Conservation (phyloP, 2,329 filamentous ascomycete genomes). For the Microsporum canis region DNA sequence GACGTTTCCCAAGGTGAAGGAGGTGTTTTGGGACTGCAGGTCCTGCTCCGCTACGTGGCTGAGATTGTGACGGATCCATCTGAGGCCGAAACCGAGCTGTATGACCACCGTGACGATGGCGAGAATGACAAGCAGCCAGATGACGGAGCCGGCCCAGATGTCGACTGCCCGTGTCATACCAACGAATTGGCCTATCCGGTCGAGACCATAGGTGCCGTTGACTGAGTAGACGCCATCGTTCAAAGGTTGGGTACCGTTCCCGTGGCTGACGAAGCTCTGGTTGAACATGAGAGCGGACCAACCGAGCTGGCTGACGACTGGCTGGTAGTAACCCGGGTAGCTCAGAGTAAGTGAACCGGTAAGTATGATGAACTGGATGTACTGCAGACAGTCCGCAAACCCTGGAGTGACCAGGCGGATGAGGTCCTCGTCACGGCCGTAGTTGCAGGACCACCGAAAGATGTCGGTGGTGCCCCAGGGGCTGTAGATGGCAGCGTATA, state of each 20-base stretch:
- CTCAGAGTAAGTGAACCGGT: slow-evolving; percentile 77
- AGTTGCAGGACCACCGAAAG: slow-evolving; percentile 97
- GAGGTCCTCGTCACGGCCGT: slow-evolving; percentile 84
- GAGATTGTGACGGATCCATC: slow-evolving; percentile 64
- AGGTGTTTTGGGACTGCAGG: slow-evolving; percentile 78
- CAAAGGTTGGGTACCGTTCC: slow-evolving; percentile 53
- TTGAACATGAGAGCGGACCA: slow-evolving; percentile 95
- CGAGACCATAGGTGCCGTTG: slow-evolving; percentile 67
- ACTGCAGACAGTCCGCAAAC: slow-evolving; percentile 92
- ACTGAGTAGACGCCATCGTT: slow-evolving; percentile 79
- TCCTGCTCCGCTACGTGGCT: slow-evolving; percentile 71
- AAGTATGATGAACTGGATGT: slow-evolving; percentile 83
- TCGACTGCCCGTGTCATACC: slow-evolving; percentile 67
- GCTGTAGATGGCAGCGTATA: slow-evolving; percentile 75
- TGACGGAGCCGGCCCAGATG: slow-evolving; percentile 86
- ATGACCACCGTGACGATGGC: slow-evolving; percentile 55
- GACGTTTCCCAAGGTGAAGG: slow-evolving; percentile 68
- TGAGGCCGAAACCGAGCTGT: slow-evolving; percentile 63
- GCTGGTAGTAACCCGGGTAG: slow-evolving; percentile 92
- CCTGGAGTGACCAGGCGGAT: slow-evolving; percentile 87
- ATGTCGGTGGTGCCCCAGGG: slow-evolving; percentile 87
- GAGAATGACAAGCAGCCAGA: slow-evolving; percentile 76
- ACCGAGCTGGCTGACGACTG: slow-evolving; percentile 70
- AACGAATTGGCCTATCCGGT: slow-evolving; percentile 65
- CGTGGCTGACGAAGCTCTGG: slow-evolving; percentile 66